These are phyloP conservation scores for Hyaloperonospora brassicae DNA, from an alignment of 352 stramenopile genomes.

Conservation along the genomic window DNA sequence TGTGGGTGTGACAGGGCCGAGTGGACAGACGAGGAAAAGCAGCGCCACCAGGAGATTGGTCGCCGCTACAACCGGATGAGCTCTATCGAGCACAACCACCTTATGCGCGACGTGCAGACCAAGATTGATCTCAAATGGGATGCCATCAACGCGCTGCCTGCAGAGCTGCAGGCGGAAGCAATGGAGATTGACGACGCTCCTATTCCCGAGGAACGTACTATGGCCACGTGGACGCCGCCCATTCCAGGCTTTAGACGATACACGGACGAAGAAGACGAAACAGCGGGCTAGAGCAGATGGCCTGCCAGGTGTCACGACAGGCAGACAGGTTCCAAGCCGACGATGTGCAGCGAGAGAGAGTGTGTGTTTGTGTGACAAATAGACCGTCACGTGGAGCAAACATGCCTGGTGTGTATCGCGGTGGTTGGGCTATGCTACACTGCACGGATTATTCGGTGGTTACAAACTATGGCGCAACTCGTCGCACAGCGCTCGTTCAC, in stretches of 20 bases:
- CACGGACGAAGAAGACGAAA: constrained; percentile 45
- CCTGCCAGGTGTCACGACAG: too few species aligned
- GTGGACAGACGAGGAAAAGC: constrained; percentile 74
- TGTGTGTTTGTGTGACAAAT: constrained; percentile 10
- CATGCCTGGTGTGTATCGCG: constrained; percentile 6
- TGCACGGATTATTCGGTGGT: constrained; percentile 1
- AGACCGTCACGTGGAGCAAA: constrained; percentile 18
- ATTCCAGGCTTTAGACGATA: constrained; percentile 83
- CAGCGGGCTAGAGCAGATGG: constrained; percentile 14
- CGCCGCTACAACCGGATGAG: constrained; percentile 76
- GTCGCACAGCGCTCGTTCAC: constrained; percentile 7
- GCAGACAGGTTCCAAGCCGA: constrained; percentile 6
- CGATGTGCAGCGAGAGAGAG: constrained; percentile 9
- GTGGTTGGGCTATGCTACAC: constrained; percentile 14
- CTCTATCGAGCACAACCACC: constrained; percentile 79
- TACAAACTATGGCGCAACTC: constrained; percentile 14
- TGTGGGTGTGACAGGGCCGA: constrained; percentile 36
- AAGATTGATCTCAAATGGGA: constrained; percentile 90
- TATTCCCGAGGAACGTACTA: constrained; percentile 53
- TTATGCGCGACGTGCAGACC: constrained; percentile 84
- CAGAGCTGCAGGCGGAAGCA: constrained; percentile 71
- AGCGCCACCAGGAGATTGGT: constrained; percentile 71
- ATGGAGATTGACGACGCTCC: constrained; percentile 58
- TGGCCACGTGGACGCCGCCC: constrained; percentile 83
- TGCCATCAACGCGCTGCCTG: constrained; percentile 81